Evolutionary conservation across 306 rosid species (phyloP), one percentile per base, ranked within the genome.

Genomic region (Gastrolobium bilobum): DNA sequence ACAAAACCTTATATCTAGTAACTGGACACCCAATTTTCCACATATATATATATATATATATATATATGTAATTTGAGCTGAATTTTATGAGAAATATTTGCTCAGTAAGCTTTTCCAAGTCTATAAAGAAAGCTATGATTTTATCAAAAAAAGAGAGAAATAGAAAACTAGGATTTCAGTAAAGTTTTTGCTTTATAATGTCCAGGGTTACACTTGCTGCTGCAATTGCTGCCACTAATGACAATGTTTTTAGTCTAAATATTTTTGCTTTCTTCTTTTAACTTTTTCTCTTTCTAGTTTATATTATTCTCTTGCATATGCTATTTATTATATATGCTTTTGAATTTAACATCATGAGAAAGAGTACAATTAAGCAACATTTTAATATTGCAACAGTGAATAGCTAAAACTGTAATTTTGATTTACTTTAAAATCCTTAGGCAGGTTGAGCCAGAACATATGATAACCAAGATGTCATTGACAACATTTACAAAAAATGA

Each of bases 401-500:
- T 30, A 68, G 43, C 76, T 34, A 60, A 53, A 62, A 31, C 75
- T 71, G 60, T 47, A 15, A 54, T 31, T 68, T 67, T 59, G 68
- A 62, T 54, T 73, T 73, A 64, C 71, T 63, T 38, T 62, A 63
- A 39, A 65, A 52, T 65, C 54, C 10, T 39, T 46, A 53, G 48
- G 84, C 57, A 67, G 63, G 63, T 61, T 10, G 73, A 76, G 50
- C 69, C 58, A 77, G 46, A 77, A 60, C 58, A 88, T 34, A 84
- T 29, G 30, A 74, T 64, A 75, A 76, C 13, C 78, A 84, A 71
- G 71, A 87, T 42, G 50, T 68, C 53, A 10, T 75, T 73, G 37
- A 79, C 61, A 76, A 79, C 89, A 82, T 81, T 81, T 83, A 67
- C 90, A 91, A 89, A 88, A 85, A 30, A 85, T 20, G 26, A 81